Evolutionary conservation across 1,139 yeast species (phyloP).

Genomic region (Diutina catenulata): DNA sequence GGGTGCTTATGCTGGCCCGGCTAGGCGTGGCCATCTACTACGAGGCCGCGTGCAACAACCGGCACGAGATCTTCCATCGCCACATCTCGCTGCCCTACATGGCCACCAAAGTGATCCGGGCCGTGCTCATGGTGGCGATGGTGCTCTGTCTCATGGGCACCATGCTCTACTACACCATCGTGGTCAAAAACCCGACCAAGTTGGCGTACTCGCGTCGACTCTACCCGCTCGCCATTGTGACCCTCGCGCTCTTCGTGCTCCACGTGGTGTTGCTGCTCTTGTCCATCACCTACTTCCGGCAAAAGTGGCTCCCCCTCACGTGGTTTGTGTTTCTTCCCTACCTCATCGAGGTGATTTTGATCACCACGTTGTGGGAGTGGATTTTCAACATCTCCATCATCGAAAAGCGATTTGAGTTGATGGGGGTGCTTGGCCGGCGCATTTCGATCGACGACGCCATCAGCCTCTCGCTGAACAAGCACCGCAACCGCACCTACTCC

Average conservation of each 20-base stretch:
- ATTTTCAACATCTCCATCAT: constrained; percentile 28
- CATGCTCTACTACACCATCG: background rate
- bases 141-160: background rate
- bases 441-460: constrained; percentile 27
- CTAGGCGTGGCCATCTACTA: background rate
- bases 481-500: constrained; percentile 4
- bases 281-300: constrained; percentile 15
- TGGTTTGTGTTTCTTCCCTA: constrained; percentile 31
- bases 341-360: constrained; percentile 25
- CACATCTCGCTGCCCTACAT: background rate
- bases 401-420: constrained; percentile 30
- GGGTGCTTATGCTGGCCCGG: background rate
- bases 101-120: background rate
- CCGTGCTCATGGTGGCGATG: constrained; percentile 1
- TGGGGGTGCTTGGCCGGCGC: constrained; percentile 38
- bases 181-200: constrained; percentile 7
- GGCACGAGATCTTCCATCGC: background rate
- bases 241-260: constrained; percentile 20
- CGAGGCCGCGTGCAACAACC: background rate
- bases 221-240: constrained; percentile 29
- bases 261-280: constrained; percentile 22
- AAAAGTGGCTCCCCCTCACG: constrained; percentile 19
- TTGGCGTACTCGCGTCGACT: constrained; percentile 21
- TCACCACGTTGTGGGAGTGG: constrained; percentile 44
- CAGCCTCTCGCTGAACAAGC: constrained; percentile 6